Percentiles rank a stretch among this genome's conserved stretches.
Evolutionary conservation across 106 monocot species (phyloP).

Genomic region (Posidonia australis): DNA sequence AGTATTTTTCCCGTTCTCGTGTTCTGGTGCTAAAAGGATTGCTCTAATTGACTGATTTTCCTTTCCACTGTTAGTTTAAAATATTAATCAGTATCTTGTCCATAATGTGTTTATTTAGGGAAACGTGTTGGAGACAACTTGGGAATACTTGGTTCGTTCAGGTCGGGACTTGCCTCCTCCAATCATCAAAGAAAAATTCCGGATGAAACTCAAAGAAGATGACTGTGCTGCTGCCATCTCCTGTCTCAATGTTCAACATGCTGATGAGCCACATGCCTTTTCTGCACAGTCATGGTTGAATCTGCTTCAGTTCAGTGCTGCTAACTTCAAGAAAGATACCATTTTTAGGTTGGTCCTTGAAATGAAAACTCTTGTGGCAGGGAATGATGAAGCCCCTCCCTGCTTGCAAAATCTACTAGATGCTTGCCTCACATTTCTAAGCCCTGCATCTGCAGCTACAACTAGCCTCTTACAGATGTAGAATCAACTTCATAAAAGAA

Average conservation of each 20-base stretch:
- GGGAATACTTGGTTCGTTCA: constrained; percentile 46
- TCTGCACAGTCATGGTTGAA: constrained; percentile 53
- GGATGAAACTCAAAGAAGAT: constrained; percentile 48
- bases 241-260: constrained; percentile 34
- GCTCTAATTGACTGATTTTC: too few species aligned
- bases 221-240: constrained; percentile 33
- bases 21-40: background rate
- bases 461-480: too few species aligned
- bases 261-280: constrained; percentile 26
- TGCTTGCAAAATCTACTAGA: constrained; percentile 40
- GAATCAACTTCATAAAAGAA: too few species aligned
- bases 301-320: constrained; percentile 32
- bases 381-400: constrained; percentile 11
- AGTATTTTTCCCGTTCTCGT: background rate
- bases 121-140: constrained; percentile 51
- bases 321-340: constrained; percentile 24
- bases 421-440: constrained; percentile 41
- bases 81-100: too few species aligned
- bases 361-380: constrained; percentile 15
- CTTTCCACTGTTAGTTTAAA: too few species aligned
- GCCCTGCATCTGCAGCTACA: background rate
- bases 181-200: constrained; percentile 73
- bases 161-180: constrained; percentile 52
- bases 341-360: constrained; percentile 26
- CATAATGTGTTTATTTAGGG: constrained; percentile 22